phyloP scores from a whole-genome alignment of 2,329 filamentous ascomycete genomes.

The Scedosporium aurantiacum region DNA sequence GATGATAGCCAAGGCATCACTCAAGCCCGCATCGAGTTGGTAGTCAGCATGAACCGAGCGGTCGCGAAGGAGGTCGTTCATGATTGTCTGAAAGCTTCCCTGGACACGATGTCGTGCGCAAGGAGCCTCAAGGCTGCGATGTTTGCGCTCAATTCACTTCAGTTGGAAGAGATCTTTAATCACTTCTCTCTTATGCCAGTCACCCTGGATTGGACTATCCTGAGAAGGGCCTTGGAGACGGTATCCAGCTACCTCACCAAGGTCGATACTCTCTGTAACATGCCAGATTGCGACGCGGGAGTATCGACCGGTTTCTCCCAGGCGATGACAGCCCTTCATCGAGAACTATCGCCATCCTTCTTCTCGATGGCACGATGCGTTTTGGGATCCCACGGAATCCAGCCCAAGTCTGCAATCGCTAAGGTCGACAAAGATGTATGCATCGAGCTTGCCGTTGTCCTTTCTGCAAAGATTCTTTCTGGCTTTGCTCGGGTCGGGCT shows the following conservation, averaged over 20 bases:
- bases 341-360: slow-evolving; percentile 33
- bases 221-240: slow-evolving; percentile 33
- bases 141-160: slow-evolving; percentile 36
- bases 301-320: neutral
- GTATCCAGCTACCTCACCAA: slow-evolving; percentile 17
- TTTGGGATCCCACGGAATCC: slow-evolving; percentile 13
- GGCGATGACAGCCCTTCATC: slow-evolving; percentile 28
- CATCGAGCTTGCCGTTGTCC: slow-evolving; percentile 30
- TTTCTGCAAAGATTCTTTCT: slow-evolving; percentile 35
- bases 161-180: slow-evolving; percentile 40
- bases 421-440: slow-evolving; percentile 20
- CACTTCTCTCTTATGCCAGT: slow-evolving; percentile 31
- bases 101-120: slow-evolving; percentile 38
- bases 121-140: slow-evolving; percentile 34
- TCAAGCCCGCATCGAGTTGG: slow-evolving; percentile 33
- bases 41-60: slow-evolving; percentile 40
- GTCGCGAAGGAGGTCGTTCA: slow-evolving; percentile 42
- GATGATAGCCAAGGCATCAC: slow-evolving; percentile 31
- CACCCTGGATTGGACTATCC: slow-evolving; percentile 36
- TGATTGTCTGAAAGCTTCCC: slow-evolving; percentile 34
- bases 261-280: neutral
- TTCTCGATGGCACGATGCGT: slow-evolving; percentile 35
- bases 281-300: neutral
- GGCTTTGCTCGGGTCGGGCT: slow-evolving; percentile 34
- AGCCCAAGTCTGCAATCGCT: slow-evolving; percentile 3